A percentile compares a stretch with the other conserved stretches of the same genome.
Evolutionary conservation across 78 protist genomes (phyloP).

Genomic region (Guillardia theta): DNA sequence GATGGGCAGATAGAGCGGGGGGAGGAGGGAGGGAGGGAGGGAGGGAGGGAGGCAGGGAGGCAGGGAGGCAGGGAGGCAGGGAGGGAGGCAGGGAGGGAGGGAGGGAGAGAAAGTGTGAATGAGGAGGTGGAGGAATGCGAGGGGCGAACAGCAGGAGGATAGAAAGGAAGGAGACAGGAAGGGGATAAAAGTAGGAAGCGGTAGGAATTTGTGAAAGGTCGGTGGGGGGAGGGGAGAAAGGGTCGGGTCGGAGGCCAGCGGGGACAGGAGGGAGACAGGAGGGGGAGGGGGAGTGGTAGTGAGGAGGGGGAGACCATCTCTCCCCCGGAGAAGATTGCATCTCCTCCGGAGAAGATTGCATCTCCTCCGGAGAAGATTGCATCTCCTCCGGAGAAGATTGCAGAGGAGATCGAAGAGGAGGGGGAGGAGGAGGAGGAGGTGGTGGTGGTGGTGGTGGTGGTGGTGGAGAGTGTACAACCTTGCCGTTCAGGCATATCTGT

Average conservation of each 20-base stretch:
- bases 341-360: not conserved
- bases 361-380: not conserved
- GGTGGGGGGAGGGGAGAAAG: not conserved
- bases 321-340: not conserved
- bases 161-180: not conserved
- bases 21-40: not conserved
- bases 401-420: not conserved
- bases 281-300: not conserved
- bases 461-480: no score
- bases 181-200: not conserved
- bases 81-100: not conserved
- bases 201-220: not conserved
- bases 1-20: not conserved
- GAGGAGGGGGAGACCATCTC: not conserved
- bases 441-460: no score
- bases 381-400: not conserved
- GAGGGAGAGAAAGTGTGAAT: not conserved
- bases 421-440: no score
- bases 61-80: not conserved
- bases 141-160: not conserved
- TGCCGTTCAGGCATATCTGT: no score
- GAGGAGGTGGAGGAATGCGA: not conserved
- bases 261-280: not conserved
- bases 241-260: not conserved
- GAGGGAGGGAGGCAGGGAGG: not conserved